Evolutionary conservation across 257 asterid species (phyloP).

Genomic region (Solanum sparsipilum): DNA sequence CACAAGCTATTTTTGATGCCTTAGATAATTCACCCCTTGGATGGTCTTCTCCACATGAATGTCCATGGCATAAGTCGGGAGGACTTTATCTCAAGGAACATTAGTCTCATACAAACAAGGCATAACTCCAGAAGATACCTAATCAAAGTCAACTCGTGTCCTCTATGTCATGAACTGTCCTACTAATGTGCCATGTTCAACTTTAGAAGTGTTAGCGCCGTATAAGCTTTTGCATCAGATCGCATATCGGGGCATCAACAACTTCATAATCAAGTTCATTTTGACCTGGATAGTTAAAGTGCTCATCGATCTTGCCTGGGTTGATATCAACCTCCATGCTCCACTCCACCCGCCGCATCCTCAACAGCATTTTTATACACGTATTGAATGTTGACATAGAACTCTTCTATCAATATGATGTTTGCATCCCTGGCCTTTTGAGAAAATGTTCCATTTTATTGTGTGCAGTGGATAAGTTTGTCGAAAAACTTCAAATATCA

Average conservation of each 20-base stretch:
- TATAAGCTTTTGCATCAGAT: background rate
- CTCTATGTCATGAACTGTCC: background rate
- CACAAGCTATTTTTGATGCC: background rate
- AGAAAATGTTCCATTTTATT: background rate
- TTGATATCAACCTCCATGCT: background rate
- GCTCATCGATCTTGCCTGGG: background rate
- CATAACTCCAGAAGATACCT: background rate
- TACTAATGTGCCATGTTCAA: background rate
- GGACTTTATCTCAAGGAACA: background rate
- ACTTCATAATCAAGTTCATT: background rate
- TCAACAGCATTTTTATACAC: background rate
- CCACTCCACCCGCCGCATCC: background rate
- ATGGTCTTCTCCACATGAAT: background rate
- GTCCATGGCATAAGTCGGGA: background rate
- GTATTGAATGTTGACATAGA: background rate
- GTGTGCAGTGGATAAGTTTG: background rate
- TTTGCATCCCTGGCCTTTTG: background rate
- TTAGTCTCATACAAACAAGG: background rate
- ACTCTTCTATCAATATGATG: background rate
- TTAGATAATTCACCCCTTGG: background rate
- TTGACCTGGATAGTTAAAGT: background rate
- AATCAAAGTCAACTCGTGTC: background rate
- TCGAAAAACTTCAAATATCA: background rate
- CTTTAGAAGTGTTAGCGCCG: background rate
- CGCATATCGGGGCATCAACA: background rate